Base-by-base conservation (phyloP, 352 stramenopile genomes). In the Globisporangium alternatum region DNA sequence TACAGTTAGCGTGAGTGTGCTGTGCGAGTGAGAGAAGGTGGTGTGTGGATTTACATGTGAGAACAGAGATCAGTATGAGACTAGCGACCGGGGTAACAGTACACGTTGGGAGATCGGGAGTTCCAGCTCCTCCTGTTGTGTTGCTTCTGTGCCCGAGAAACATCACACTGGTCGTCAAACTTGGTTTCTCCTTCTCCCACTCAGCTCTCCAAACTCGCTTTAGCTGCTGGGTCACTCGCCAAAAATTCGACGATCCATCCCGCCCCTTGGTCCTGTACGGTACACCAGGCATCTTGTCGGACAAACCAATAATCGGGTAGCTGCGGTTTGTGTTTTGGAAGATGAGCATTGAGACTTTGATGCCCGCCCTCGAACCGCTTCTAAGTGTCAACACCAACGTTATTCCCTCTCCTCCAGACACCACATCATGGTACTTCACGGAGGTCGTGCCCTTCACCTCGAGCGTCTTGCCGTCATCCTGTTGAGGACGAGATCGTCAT, bases 171-270 rank as follows among this genome's bases (percentile, higher is more conserved):
- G n/a, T n/a, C n/a, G n/a, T 49, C 1, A 56, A 60, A 4, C 48
- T 47, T 0, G 62, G 47, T 47, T 67, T 67, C 56, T 67, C 65
- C 31, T 62, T 47, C 28, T 61, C 56, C 51, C 58, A 66, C 22
- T 28, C 21, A 31, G 59, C 3, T 47, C 47, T 47, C 49, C 56
- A 61, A 6, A 56, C 39, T 15, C 44, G 5, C 30, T 63, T 69
- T 1, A 64, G 13, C 35, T 62, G 60, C 45, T 69, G 63, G 13
- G 62, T 69, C 4, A 31, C 22, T 28, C 47, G 19, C 13, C 47
- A 10, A 53, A 53, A 53, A 25, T 4, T 25, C 22, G 12, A 25
- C 47, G 12, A 19, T 53, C 47, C 22, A 53, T 53, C 47, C 47
- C 33, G 6, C 47, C 47, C 22, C 28, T 53, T 31, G 47, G 2